These are phyloP conservation scores for barrel medic (Medicago truncatula) DNA, from an alignment of 306 rosid species.

Conservation along the genomic window DNA sequence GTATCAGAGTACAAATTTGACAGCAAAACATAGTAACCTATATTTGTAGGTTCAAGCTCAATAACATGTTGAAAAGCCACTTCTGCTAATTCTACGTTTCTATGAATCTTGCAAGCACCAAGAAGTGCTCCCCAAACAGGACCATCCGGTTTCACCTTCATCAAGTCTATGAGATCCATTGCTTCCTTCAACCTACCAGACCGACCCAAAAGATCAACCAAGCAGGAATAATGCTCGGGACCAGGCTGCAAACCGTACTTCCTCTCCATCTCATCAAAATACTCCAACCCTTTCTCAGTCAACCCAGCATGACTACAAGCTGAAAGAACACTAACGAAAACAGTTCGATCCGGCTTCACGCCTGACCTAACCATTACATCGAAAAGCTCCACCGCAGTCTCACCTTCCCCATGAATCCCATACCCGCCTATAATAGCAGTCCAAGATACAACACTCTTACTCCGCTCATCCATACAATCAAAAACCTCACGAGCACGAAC, in stretches of 20 bases:
- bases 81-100: constrained; percentile 73
- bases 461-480: constrained; percentile 42
- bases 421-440: constrained; percentile 81
- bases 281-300: constrained; percentile 70
- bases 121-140: constrained; percentile 94
- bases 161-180: constrained; percentile 59
- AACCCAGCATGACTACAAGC: constrained; percentile 92
- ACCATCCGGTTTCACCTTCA: constrained; percentile 80
- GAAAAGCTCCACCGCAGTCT: constrained; percentile 66
- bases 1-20: constrained; percentile 76
- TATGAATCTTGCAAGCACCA: constrained; percentile 90
- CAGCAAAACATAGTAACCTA: constrained; percentile 82
- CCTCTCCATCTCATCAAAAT: constrained; percentile 65
- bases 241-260: constrained; percentile 66
- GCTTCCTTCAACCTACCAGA: constrained; percentile 82
- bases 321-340: constrained; percentile 75
- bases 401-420: constrained; percentile 91
- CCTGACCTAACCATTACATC: constrained; percentile 67
- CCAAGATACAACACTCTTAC: constrained; percentile 60
- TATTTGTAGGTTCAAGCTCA: constrained; percentile 77
- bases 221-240: constrained; percentile 79
- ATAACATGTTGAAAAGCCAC: constrained; percentile 65
- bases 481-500: constrained; percentile 45
- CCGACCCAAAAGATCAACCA: constrained; percentile 91
- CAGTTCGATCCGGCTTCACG: constrained; percentile 72